These are phyloP conservation scores for Epichloe glyceriae DNA, from an alignment of 2,329 filamentous ascomycete genomes.

Conservation along the genomic window DNA sequence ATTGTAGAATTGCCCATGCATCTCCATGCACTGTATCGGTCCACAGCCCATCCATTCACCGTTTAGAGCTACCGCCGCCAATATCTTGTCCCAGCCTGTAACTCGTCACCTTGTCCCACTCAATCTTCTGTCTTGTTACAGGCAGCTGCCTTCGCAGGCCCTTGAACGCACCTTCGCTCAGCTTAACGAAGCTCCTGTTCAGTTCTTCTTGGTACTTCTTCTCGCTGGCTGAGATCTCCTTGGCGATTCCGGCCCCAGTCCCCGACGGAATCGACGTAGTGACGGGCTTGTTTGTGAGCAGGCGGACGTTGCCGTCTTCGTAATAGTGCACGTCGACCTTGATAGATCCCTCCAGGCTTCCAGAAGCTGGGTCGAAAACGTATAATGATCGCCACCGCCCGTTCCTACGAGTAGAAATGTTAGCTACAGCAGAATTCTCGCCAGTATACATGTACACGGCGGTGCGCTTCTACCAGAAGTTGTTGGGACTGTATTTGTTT, in stretches of 20 bases:
- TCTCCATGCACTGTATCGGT: background rate
- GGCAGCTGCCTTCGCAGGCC: conserved; percentile 81
- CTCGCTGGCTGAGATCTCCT: conserved; percentile 67
- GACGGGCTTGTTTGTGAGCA: conserved; percentile 75
- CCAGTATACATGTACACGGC: background rate
- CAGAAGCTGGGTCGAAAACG: conserved; percentile 57
- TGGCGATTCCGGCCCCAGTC: conserved; percentile 56
- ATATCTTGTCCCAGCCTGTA: conserved; percentile 79
- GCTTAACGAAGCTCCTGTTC: conserved; percentile 73
- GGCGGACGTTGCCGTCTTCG: conserved; percentile 93
- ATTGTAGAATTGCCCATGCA: background rate
- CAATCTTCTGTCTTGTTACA: conserved; percentile 95
- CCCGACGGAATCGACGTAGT: conserved; percentile 46
- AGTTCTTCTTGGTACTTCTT: conserved; percentile 94
- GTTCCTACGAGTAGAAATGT: conserved; percentile 46
- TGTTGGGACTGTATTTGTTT: conserved; percentile 95
- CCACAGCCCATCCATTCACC: conserved; percentile 21
- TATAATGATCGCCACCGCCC: conserved; percentile 91
- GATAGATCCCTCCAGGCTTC: conserved; percentile 61
- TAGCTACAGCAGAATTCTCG: background rate
- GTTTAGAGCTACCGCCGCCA: conserved; percentile 49
- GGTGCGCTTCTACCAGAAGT: conserved; percentile 64
- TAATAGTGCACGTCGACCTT: conserved; percentile 98
- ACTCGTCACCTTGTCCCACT: conserved; percentile 96
- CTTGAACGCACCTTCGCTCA: conserved; percentile 96